Percentiles rank a stretch among this genome's conserved stretches.
These are phyloP conservation scores for Penstemon newberryi DNA, from an alignment of 257 asterid species.

Conservation along the genomic window DNA sequence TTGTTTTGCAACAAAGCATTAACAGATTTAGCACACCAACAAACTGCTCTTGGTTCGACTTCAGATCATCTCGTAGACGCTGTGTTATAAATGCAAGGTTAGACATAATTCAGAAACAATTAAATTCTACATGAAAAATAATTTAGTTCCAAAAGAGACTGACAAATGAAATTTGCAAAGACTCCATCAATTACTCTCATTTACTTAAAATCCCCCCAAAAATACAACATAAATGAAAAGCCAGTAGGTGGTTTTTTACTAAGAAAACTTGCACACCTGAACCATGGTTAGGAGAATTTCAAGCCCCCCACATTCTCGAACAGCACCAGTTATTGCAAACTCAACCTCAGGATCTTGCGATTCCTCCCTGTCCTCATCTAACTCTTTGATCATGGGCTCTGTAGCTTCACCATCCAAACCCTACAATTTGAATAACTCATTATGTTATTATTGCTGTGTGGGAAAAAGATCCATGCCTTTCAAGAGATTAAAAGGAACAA, in stretches of 20 bases:
- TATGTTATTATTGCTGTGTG: constrained; percentile 10
- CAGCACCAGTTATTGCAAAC: constrained; percentile 94
- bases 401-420: constrained; percentile 99
- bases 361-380: constrained; percentile 98
- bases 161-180: constrained; percentile 14
- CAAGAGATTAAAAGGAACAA: constrained; percentile 1
- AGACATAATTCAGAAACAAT: constrained; percentile 25
- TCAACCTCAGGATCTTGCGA: constrained; percentile 99
- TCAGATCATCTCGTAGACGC: constrained; percentile 90
- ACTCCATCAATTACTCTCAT: constrained; percentile 1
- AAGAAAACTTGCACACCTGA: constrained; percentile 58
- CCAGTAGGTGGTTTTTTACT: constrained; percentile 1
- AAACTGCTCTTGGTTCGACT: constrained; percentile 87
- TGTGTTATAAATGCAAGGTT: constrained; percentile 43
- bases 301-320: constrained; percentile 93
- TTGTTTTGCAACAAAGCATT: constrained; percentile 94
- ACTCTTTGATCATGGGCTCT: constrained; percentile 99
- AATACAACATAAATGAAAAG: constrained; percentile 1
- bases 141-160: constrained; percentile 15
- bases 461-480: background rate
- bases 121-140: constrained; percentile 16
- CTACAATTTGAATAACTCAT: constrained; percentile 47
- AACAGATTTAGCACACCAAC: constrained; percentile 88
- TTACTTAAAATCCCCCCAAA: constrained; percentile 1
- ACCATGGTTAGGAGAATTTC: constrained; percentile 87